Evolutionary conservation across 257 asterid species (phyloP).

Genomic region (Capsicum chinense): DNA sequence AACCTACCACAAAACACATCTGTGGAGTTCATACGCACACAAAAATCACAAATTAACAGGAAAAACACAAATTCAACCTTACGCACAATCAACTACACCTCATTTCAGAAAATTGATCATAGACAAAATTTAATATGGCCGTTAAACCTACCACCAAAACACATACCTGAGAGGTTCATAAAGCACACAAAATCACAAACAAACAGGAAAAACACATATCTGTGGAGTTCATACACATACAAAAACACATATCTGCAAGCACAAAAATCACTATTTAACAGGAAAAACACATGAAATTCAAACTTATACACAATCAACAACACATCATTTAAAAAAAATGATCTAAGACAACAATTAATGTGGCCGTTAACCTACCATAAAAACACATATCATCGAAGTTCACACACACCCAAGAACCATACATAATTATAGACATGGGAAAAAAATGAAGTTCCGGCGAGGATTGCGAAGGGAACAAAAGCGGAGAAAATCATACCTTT

Average conservation of each 20-base stretch:
- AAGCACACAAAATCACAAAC: background rate
- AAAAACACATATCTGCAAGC: no score
- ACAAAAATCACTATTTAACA: no score
- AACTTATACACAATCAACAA: background rate
- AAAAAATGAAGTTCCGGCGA: background rate
- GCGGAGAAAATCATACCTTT: slow-evolving; percentile 3
- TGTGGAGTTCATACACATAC: background rate
- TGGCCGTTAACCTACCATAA: background rate
- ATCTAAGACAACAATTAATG: background rate
- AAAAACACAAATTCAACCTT: background rate
- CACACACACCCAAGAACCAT: background rate
- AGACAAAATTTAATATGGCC: no score
- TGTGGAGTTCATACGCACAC: no score
- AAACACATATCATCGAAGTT: background rate
- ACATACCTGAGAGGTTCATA: no score
- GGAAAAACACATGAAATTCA: background rate
- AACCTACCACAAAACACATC: background rate
- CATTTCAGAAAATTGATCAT: background rate
- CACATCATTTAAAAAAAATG: background rate
- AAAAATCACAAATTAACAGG: background rate
- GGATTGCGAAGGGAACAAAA: background rate
- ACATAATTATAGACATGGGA: background rate
- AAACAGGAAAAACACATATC: background rate
- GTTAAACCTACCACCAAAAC: no score
- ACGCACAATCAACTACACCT: background rate